These are phyloP conservation scores for Macrophomina pseudophaseolina DNA, from an alignment of 2,329 filamentous ascomycete genomes.

Conservation along the genomic window DNA sequence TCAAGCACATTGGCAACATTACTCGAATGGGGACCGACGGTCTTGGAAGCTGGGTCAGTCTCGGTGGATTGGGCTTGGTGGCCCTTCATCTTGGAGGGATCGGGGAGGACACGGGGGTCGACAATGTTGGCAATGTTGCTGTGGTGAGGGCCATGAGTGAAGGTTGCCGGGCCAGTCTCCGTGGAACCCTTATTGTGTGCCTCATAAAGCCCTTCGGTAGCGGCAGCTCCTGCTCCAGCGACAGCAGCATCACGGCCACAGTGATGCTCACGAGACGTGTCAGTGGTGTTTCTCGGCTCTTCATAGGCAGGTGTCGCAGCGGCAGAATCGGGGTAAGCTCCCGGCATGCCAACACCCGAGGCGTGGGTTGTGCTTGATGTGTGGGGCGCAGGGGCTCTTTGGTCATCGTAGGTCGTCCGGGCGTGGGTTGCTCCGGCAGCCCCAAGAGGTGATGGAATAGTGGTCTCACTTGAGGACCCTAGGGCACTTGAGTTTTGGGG, in stretches of 20 bases:
- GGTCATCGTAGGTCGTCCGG: constrained; percentile 2
- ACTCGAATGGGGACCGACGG: constrained; percentile 35
- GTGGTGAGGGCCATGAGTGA: constrained; percentile 20
- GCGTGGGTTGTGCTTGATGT: neutral
- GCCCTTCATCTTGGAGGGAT: constrained; percentile 22
- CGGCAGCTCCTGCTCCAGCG: constrained; percentile 34
- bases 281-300: neutral
- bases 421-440: neutral
- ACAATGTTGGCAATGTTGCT: constrained; percentile 22
- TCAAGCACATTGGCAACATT: constrained; percentile 34
- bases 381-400: neutral
- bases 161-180: constrained; percentile 7
- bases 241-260: constrained; percentile 36
- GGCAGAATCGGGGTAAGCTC: constrained; percentile 40
- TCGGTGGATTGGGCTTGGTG: constrained; percentile 13
- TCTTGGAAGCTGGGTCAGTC: constrained; percentile 33
- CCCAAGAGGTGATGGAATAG: neutral
- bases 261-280: constrained; percentile 31
- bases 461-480: neutral
- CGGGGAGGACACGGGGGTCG: constrained; percentile 23
- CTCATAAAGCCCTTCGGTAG: constrained; percentile 32
- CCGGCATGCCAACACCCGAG: constrained; percentile 32
- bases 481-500: constrained; percentile 34
- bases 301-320: constrained; percentile 27
- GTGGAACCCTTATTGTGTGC: neutral